Percentiles rank a stretch among this genome's conserved stretches.
Evolutionary conservation across 306 rosid species (phyloP).

Genomic region (Fagus sylvatica): DNA sequence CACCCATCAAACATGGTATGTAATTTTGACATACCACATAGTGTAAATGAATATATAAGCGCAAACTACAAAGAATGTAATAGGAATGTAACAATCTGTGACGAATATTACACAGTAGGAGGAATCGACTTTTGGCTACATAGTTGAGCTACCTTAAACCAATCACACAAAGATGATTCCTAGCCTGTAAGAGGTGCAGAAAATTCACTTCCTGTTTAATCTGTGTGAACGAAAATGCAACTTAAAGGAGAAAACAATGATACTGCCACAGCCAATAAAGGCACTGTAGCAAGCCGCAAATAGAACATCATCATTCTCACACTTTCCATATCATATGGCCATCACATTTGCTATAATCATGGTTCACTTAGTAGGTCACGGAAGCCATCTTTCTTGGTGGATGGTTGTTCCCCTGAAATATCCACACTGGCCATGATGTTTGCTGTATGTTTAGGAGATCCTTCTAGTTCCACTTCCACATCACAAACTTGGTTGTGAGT

Average conservation of each 20-base stretch:
- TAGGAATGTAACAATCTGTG: no score
- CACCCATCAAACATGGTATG: no score
- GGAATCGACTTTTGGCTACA: not conserved
- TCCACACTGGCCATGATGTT: slow-evolving; percentile 33
- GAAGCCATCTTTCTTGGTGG: not conserved
- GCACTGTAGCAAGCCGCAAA: not conserved
- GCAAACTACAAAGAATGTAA: no score
- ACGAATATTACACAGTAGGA: not conserved
- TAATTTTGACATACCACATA: no score
- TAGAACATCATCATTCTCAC: not conserved
- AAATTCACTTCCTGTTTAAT: no score
- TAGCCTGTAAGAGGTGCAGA: no score
- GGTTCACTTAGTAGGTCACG: slow-evolving; percentile 46
- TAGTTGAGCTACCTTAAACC: not conserved
- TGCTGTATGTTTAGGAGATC: not conserved
- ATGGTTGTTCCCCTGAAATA: not conserved
- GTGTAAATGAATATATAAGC: not conserved
- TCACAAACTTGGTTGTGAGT: not conserved
- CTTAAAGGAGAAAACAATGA: not conserved
- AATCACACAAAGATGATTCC: not conserved
- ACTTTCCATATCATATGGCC: not conserved
- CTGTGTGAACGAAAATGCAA: no score
- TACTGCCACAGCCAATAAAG: slow-evolving; percentile 23
- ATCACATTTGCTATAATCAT: not conserved
- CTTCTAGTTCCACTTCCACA: slow-evolving; percentile 18